Evolutionary conservation across 768 basidiomycete genomes (phyloP).

Genomic region (Suillus americanus): DNA sequence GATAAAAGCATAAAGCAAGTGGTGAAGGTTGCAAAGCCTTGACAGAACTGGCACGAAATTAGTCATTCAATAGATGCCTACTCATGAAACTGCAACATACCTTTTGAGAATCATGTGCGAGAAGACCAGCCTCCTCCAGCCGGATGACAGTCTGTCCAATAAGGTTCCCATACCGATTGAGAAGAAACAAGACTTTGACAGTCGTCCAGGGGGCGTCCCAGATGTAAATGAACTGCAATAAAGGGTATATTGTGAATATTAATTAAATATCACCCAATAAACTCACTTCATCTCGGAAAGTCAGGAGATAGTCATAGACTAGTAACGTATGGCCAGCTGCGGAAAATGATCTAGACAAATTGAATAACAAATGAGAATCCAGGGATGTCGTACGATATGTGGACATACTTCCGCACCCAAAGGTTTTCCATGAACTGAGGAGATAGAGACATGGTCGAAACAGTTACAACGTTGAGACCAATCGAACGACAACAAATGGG

Average conservation of each 20-base stretch:
- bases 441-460: constrained; percentile 4
- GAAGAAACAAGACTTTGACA: constrained; percentile 12
- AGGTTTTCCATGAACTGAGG: constrained; percentile 1
- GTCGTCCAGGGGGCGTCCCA: constrained; percentile 16
- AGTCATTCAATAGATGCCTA: background rate
- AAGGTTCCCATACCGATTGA: constrained; percentile 20
- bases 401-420: constrained; percentile 10
- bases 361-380: background rate
- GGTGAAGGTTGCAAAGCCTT: background rate
- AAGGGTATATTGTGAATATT: background rate
- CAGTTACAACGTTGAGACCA: background rate
- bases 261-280: background rate
- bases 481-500: background rate
- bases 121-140: constrained; percentile 7
- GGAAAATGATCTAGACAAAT: constrained; percentile 11
- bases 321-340: constrained; percentile 12
- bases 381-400: background rate
- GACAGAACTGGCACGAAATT: constrained; percentile 1
- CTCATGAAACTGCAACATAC: background rate
- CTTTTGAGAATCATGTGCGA: background rate
- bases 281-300: constrained; percentile 16
- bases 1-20: background rate
- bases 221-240: constrained; percentile 14
- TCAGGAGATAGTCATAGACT: constrained; percentile 18
- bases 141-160: constrained; percentile 11